These are phyloP conservation scores for Sungouiozyma ichnusensis DNA, from an alignment of 805 yeast genomes.

Conservation along the genomic window DNA sequence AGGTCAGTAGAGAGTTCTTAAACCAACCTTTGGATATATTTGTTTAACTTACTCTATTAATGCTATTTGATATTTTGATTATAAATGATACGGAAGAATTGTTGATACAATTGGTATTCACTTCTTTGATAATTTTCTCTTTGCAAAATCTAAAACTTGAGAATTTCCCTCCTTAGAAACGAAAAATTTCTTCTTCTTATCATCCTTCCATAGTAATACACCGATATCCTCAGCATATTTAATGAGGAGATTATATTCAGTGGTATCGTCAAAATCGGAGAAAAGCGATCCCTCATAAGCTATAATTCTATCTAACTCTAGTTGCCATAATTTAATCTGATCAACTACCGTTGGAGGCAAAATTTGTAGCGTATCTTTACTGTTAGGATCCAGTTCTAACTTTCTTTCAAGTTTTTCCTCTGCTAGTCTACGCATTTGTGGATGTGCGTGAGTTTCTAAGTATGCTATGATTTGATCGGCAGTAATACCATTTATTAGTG, in stretches of 20 bases:
- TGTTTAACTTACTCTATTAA: neutral
- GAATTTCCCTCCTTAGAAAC: conserved; percentile 79
- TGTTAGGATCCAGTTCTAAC: conserved; percentile 42
- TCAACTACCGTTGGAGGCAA: conserved; percentile 95
- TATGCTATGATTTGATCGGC: conserved; percentile 91
- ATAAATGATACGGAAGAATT: neutral
- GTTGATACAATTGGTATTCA: neutral
- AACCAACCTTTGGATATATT: no score
- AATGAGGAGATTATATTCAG: conserved; percentile 63
- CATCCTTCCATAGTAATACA: conserved; percentile 80
- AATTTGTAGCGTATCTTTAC: conserved; percentile 47
- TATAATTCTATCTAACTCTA: conserved; percentile 86
- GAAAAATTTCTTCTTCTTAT: conserved; percentile 59
- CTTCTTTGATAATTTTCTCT: conserved; percentile 33
- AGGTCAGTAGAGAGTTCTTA: no score
- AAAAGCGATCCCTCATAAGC: conserved; percentile 80
- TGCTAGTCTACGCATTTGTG: conserved; percentile 72
- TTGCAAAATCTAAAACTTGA: conserved; percentile 87
- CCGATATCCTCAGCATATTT: conserved; percentile 87
- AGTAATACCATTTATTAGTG: conserved; percentile 79
- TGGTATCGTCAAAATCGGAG: conserved; percentile 68
- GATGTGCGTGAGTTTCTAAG: conserved; percentile 85
- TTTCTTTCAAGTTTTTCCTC: conserved; percentile 60
- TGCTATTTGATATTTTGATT: neutral
- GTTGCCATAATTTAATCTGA: conserved; percentile 91